These are phyloP conservation scores for Xylaria sp. DNA, from an alignment of 2,329 filamentous ascomycete genomes.

Conservation along the genomic window DNA sequence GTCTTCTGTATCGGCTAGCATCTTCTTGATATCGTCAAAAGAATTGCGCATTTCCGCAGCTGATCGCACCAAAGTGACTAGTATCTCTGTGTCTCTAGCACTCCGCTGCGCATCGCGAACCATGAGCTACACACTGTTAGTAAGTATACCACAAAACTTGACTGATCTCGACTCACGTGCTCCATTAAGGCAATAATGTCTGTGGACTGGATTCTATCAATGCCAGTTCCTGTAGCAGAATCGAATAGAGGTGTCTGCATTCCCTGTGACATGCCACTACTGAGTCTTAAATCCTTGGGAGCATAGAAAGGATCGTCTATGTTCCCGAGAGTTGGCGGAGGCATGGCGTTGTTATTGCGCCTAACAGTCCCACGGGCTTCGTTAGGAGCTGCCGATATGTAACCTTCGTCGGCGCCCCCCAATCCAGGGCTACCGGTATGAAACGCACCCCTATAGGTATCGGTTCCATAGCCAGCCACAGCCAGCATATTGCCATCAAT, in stretches of 20 bases:
- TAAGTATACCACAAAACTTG: slow-evolving; percentile 1
- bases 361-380: slow-evolving; percentile 64
- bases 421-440: slow-evolving; percentile 67
- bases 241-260: slow-evolving; percentile 92
- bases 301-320: slow-evolving; percentile 75
- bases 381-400: slow-evolving; percentile 79
- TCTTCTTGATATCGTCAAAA: slow-evolving; percentile 93
- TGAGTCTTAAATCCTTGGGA: slow-evolving; percentile 71
- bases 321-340: slow-evolving; percentile 59
- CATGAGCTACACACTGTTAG: slow-evolving; percentile 71
- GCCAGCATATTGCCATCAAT: slow-evolving; percentile 62
- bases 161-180: slow-evolving; percentile 67
- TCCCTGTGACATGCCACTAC: slow-evolving; percentile 91
- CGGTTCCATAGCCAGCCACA: slow-evolving; percentile 51
- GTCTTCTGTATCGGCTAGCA: slow-evolving; percentile 89
- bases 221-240: slow-evolving; percentile 83
- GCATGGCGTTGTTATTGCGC: slow-evolving; percentile 66
- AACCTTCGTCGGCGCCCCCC: slow-evolving; percentile 84
- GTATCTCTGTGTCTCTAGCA: slow-evolving; percentile 93
- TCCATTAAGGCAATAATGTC: slow-evolving; percentile 99
- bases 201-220: slow-evolving; percentile 93
- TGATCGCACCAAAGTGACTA: slow-evolving; percentile 91
- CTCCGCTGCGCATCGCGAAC: slow-evolving; percentile 96
- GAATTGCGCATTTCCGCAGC: slow-evolving; percentile 97
- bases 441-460: slow-evolving; percentile 57